Conservation (phyloP, 2,329 filamentous ascomycete genomes). For the Cyclaneusma minus region DNA sequence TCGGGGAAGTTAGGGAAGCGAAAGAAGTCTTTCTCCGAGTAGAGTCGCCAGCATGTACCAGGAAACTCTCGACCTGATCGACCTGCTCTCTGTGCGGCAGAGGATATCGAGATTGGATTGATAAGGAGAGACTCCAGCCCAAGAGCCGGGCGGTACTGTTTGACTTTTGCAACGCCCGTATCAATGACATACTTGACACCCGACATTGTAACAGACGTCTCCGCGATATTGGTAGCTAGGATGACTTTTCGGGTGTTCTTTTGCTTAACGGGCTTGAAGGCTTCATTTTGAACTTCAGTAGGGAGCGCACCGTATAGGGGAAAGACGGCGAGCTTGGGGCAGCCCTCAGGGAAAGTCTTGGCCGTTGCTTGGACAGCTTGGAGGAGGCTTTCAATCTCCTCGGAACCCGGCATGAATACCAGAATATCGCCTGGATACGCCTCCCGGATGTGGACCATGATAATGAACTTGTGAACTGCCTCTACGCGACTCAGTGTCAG, state of each 20-base stretch:
- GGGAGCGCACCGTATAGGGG: slow-evolving; percentile 85
- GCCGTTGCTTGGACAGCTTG: slow-evolving; percentile 70
- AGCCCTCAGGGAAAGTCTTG: slow-evolving; percentile 51
- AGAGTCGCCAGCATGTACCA: slow-evolving; percentile 80
- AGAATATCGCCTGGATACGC: slow-evolving; percentile 88
- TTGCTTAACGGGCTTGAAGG: slow-evolving; percentile 61
- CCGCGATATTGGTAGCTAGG: slow-evolving; percentile 92
- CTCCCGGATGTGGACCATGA: slow-evolving; percentile 75
- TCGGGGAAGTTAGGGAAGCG: slow-evolving; percentile 56
- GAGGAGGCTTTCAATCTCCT: slow-evolving; percentile 75
- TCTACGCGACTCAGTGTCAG: slow-evolving; percentile 74
- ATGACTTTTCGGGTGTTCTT: slow-evolving; percentile 76
- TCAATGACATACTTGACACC: slow-evolving; percentile 88
- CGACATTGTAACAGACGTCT: slow-evolving; percentile 90
- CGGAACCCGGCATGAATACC: slow-evolving; percentile 83
- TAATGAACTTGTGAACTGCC: slow-evolving; percentile 63
- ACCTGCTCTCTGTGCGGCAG: slow-evolving; percentile 79
- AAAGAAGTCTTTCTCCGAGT: slow-evolving; percentile 65
- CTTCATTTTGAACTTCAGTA: slow-evolving; percentile 69
- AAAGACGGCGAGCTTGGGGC: slow-evolving; percentile 58
- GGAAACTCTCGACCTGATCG: slow-evolving; percentile 85
- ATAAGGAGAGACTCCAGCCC: slow-evolving; percentile 83
- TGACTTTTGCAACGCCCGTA: slow-evolving; percentile 85
- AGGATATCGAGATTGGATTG: slow-evolving; percentile 84
- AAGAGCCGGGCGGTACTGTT: slow-evolving; percentile 71